These are phyloP conservation scores for Umbelopsis sp. DNA, from an alignment of 371 early-diverging fungal species.

Conservation along the genomic window DNA sequence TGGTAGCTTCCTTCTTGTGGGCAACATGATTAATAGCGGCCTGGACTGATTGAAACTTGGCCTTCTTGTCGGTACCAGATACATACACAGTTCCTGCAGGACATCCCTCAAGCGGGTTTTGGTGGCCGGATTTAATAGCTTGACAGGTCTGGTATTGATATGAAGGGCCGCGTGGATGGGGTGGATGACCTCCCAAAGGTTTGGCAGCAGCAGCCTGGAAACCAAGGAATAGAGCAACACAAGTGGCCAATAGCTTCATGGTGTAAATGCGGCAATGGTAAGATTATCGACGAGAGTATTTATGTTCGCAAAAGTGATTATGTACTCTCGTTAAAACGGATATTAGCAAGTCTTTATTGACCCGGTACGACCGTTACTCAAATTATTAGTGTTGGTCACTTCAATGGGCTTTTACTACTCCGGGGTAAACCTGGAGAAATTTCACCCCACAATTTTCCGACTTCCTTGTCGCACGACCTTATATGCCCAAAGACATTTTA, in stretches of 20 bases:
- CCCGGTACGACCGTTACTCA: background rate
- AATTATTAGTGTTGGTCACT: background rate
- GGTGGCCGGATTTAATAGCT: background rate
- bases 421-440: background rate
- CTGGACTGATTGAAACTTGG: background rate
- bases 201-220: background rate
- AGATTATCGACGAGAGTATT: background rate
- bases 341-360: background rate
- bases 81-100: conserved; percentile 13
- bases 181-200: background rate
- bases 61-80: conserved; percentile 12
- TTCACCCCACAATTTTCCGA: background rate
- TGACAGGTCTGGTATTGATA: background rate
- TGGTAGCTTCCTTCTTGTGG: conserved; percentile 10
- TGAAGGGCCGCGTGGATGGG: too few relatives aligned
- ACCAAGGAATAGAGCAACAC: background rate
- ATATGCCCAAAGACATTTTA: too few relatives aligned
- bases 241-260: background rate
- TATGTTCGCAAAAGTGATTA: background rate
- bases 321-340: background rate
- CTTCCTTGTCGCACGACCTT: too few relatives aligned
- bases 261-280: too few relatives aligned
- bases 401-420: background rate
- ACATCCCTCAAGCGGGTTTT: conserved; percentile 2
- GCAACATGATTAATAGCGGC: conserved; percentile 2